Conservation (phyloP, 202 grass and related monocot species). For the Dendrocalamus latiflorus region DNA sequence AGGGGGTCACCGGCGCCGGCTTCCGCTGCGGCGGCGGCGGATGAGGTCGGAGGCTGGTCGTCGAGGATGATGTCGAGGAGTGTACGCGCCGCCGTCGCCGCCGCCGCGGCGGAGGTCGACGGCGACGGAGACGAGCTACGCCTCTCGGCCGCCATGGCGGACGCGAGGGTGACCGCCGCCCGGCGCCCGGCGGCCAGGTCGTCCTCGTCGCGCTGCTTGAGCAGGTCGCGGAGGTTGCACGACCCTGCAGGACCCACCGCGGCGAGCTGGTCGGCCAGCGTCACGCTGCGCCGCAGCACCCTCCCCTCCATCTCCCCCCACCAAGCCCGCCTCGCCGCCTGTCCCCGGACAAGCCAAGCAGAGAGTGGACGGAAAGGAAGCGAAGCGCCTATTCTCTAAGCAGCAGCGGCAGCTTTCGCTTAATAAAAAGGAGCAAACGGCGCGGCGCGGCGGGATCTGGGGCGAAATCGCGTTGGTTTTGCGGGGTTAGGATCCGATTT, state of each 20-base stretch:
- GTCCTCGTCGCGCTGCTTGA: slow-evolving; percentile 67
- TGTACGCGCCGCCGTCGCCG: slow-evolving; percentile 25
- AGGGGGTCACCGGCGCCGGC: background rate
- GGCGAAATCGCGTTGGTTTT: no score
- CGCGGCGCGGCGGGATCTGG: no score
- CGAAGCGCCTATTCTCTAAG: background rate
- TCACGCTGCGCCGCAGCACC: slow-evolving; percentile 61
- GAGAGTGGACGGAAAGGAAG: background rate
- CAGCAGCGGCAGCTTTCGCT: no score
- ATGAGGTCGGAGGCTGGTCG: slow-evolving; percentile 7
- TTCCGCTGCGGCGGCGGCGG: background rate
- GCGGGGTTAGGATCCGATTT: no score
- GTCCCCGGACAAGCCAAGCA: no score
- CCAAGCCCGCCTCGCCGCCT: background rate
- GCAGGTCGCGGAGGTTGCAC: slow-evolving; percentile 78
- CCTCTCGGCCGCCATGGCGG: slow-evolving; percentile 51
- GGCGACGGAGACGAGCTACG: background rate
- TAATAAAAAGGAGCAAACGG: no score
- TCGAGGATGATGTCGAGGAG: slow-evolving; percentile 52
- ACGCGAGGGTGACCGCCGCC: slow-evolving; percentile 32
- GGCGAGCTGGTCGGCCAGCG: slow-evolving; percentile 72
- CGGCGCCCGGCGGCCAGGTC: slow-evolving; percentile 30
- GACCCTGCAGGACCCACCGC: slow-evolving; percentile 31
- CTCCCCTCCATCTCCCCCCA: slow-evolving; percentile 35
- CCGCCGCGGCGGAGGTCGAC: background rate